Base-by-base conservation (phyloP, 2,329 filamentous ascomycete species). In the Trichoderma gracile region DNA sequence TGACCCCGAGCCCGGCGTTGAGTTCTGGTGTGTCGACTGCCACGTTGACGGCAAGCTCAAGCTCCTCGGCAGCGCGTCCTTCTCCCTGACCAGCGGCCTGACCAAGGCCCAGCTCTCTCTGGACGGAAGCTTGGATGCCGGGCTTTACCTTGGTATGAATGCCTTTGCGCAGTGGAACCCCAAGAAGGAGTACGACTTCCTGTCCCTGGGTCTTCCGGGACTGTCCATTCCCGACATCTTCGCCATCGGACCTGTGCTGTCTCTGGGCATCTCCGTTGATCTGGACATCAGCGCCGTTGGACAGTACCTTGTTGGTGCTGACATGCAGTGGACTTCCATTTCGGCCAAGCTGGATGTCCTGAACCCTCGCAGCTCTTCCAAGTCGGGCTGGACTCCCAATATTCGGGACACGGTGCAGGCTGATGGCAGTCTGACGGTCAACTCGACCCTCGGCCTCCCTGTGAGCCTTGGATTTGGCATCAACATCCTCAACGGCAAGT, bases 21-120 rank as follows among this genome's bases (percentile, higher is more conserved):
- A 59, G 45, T 46, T 59, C 19, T 59, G 56, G 56, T 59, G 56
- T 42, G 56, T 59, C 6, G 42, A 59, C 25, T 59, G 56, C 56
- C 23, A 43, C 21, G 45, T 47, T 15, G 19, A 59, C 23, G 56
- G 56, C 19, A 33, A 59, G 15, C 45, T 59, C 3, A 59, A 59
- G 45, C 40, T 59, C 5, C 23, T 19, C 7, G 56, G 56, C 15
- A 59, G 56, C 17, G 42, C 42, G 21, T 49, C 56, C n/a, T 59
- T 40, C 19, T 49, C 56, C 14, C 14, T 59, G 8, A 15, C 21
- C 5, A 59, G 47, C 17, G 56, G 56, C 17, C 30, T 59, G n/a
- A 59, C 45, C 15, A 59, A 50, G 30, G 56, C 40, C 17, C 56
- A 59, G 56, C 40, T 59, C 7, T 59, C 56, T 8, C 25, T 59